Percentiles rank a stretch among this genome's conserved stretches.
phyloP scores from a whole-genome alignment of 164 flowering plant genomes.

The Amborella trichopoda region DNA sequence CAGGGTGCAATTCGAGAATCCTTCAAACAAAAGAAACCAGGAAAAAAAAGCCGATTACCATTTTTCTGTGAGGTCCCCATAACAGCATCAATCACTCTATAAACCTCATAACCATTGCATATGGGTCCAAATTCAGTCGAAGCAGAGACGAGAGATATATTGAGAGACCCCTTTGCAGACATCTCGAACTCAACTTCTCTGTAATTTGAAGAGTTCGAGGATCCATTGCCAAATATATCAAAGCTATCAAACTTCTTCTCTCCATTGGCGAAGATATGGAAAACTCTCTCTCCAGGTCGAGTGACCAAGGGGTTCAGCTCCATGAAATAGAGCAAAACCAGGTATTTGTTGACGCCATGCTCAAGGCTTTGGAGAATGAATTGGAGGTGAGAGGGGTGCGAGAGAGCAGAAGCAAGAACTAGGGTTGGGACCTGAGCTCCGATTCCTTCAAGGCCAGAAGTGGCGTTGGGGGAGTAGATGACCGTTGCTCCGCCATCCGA shows the following conservation, averaged over 20 bases:
- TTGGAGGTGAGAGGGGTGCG: conserved; percentile 18
- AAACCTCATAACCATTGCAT: conserved; percentile 52
- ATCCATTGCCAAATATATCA: conserved; percentile 29
- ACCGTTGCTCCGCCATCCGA: no score
- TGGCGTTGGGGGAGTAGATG: neutral
- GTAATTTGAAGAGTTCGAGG: conserved; percentile 17
- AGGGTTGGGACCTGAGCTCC: conserved; percentile 22
- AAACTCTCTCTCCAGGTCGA: conserved; percentile 40
- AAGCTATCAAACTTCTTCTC: conserved; percentile 12
- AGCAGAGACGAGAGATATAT: conserved; percentile 32
- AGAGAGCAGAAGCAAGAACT: conserved; percentile 43
- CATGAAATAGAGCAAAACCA: conserved; percentile 34
- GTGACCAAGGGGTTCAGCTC: conserved; percentile 28
- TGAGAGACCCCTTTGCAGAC: conserved; percentile 27
- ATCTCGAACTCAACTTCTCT: conserved; percentile 12
- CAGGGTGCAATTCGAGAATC: no score
- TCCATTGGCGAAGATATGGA: conserved; percentile 35
- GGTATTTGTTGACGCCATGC: conserved; percentile 13
- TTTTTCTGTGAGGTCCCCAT: conserved; percentile 24
- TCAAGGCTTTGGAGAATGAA: conserved; percentile 22
- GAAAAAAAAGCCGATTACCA: conserved; percentile 18
- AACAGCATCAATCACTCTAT: conserved; percentile 19
- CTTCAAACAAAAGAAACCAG: neutral
- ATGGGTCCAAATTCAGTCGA: conserved; percentile 36
- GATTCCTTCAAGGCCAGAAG: conserved; percentile 2